Evolutionary conservation across 2,329 filamentous ascomycete genomes (phyloP).

Genomic region (Colletotrichum sp.): DNA sequence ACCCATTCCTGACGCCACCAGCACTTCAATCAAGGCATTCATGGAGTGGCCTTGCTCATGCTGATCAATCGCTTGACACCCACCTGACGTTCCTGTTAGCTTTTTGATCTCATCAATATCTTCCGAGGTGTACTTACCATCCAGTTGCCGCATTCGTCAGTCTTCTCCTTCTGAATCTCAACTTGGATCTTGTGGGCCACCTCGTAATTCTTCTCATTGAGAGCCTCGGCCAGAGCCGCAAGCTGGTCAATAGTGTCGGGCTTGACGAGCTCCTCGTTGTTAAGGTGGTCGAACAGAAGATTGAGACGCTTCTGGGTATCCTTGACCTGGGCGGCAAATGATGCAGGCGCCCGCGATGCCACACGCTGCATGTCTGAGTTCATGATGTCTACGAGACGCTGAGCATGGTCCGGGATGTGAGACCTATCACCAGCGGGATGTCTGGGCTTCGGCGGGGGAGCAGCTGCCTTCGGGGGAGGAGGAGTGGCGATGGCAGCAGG

Average conservation of each 20-base stretch:
- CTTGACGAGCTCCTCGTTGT: slow-evolving; percentile 90
- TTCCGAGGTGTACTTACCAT: slow-evolving; percentile 67
- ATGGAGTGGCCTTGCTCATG: slow-evolving; percentile 80
- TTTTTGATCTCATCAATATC: neutral
- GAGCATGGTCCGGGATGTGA: slow-evolving; percentile 81
- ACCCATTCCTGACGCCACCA: neutral
- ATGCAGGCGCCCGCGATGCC: slow-evolving; percentile 82
- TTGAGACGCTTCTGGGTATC: slow-evolving; percentile 93
- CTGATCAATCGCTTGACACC: slow-evolving; percentile 79
- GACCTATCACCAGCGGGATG: slow-evolving; percentile 87
- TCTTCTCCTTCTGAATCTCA: slow-evolving; percentile 78
- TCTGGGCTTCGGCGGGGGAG: slow-evolving; percentile 63
- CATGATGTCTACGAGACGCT: slow-evolving; percentile 81
- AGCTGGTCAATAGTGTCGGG: slow-evolving; percentile 77
- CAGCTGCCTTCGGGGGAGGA: slow-evolving; percentile 50
- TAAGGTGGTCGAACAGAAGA: slow-evolving; percentile 95
- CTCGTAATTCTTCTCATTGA: slow-evolving; percentile 74
- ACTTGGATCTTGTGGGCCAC: slow-evolving; percentile 72
- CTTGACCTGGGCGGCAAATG: slow-evolving; percentile 86
- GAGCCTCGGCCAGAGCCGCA: slow-evolving; percentile 65
- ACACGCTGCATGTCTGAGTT: slow-evolving; percentile 87
- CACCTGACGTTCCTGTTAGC: slow-evolving; percentile 59
- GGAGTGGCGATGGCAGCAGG: slow-evolving; percentile 42
- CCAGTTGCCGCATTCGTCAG: slow-evolving; percentile 84
- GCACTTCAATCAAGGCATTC: slow-evolving; percentile 22